Evolutionary conservation across 805 yeast genomes (phyloP).

Genomic region (Clavispora asparagi): DNA sequence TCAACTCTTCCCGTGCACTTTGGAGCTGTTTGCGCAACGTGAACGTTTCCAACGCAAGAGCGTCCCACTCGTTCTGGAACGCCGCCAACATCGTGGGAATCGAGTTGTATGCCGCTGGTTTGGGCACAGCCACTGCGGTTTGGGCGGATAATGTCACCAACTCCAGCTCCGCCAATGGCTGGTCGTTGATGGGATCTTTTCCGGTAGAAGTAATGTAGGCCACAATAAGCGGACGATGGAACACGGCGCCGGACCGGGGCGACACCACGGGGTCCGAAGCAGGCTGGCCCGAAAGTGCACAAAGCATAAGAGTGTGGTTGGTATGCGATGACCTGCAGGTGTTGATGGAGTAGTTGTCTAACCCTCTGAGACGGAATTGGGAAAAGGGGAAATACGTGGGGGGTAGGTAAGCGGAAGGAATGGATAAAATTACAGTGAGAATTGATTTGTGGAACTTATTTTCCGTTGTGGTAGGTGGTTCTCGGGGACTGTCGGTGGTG

Average conservation of each 20-base stretch:
- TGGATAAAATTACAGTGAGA: too few species aligned
- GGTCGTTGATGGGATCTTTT: conserved; percentile 71
- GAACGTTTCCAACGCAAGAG: conserved; percentile 75
- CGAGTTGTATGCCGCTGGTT: conserved; percentile 51
- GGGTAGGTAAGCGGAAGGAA: too few species aligned
- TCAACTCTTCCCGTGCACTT: conserved; percentile 63
- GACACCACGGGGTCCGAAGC: conserved; percentile 74
- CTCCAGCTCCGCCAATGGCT: conserved; percentile 54
- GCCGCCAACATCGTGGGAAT: conserved; percentile 74
- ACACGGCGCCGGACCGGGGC: conserved; percentile 61
- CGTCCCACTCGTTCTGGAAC: conserved; percentile 88
- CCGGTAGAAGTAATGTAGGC: conserved; percentile 61
- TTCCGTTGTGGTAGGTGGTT: too few species aligned
- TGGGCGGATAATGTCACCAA: conserved; percentile 37
- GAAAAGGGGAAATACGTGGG: too few species aligned
- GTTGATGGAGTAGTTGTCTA: neutral
- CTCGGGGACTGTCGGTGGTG: too few species aligned
- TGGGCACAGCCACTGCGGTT: conserved; percentile 22
- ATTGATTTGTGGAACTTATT: too few species aligned
- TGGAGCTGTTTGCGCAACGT: conserved; percentile 67
- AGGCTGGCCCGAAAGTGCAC: conserved; percentile 60
- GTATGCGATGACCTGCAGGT: neutral
- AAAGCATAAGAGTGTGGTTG: conserved; percentile 15
- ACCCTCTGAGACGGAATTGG: too few species aligned
- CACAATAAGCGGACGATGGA: conserved; percentile 57